Conservation (phyloP, 768 basidiomycete genomes). For the Pisolithus sp. region DNA sequence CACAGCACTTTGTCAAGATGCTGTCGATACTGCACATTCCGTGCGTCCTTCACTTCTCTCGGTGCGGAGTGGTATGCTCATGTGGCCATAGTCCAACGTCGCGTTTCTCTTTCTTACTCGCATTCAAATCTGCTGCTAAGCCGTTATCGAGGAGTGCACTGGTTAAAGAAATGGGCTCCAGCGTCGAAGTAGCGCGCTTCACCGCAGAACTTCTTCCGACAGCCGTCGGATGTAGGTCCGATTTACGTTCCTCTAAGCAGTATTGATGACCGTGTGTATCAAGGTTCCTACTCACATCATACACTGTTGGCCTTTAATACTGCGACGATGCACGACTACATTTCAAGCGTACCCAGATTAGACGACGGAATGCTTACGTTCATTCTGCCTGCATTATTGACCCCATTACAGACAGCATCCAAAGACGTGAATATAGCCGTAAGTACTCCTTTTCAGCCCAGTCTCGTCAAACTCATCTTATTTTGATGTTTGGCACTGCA, state of each 20-base stretch:
- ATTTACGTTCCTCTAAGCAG: neutral
- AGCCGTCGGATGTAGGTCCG: slow-evolving; percentile 38
- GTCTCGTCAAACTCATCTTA: neutral
- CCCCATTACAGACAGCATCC: slow-evolving; percentile 42
- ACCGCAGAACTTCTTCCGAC: slow-evolving; percentile 57
- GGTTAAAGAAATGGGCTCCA: slow-evolving; percentile 70
- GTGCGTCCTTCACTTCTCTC: slow-evolving; percentile 33
- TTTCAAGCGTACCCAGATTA: slow-evolving; percentile 49
- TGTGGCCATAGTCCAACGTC: slow-evolving; percentile 45
- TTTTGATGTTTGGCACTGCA: slow-evolving; percentile 17
- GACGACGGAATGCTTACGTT: slow-evolving; percentile 64
- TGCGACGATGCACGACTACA: slow-evolving; percentile 71
- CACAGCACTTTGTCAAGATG: slow-evolving; percentile 91
- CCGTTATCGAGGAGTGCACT: slow-evolving; percentile 67
- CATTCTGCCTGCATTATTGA: slow-evolving; percentile 57
- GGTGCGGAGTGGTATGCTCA: slow-evolving; percentile 1
- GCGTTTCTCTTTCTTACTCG: slow-evolving; percentile 60
- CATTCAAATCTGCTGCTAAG: slow-evolving; percentile 73
- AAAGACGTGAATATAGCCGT: slow-evolving; percentile 50
- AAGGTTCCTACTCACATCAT: slow-evolving; percentile 47
- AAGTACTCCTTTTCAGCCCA: slow-evolving; percentile 16
- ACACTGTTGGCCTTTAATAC: slow-evolving; percentile 79
- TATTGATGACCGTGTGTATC: slow-evolving; percentile 1
- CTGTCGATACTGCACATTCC: slow-evolving; percentile 76
- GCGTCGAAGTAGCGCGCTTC: slow-evolving; percentile 67